Evolutionary conservation across 345 rosid genomes (phyloP).

Genomic region (Psidium guajava): DNA sequence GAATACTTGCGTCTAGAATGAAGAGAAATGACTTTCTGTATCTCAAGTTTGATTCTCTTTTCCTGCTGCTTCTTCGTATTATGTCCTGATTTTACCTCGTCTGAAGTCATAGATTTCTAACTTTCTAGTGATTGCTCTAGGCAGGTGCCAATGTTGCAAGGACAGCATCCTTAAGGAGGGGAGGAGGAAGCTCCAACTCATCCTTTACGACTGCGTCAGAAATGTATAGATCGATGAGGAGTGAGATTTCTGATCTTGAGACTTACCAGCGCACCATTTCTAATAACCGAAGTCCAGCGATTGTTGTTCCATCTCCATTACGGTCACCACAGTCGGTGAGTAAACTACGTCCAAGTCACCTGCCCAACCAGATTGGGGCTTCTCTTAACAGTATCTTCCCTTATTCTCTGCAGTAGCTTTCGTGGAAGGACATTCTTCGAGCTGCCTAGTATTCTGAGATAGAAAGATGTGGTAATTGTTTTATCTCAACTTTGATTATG

Average conservation of each 20-base stretch:
- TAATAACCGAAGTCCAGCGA: conserved; percentile 23
- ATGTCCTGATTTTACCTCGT: neutral
- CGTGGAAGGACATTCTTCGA: neutral
- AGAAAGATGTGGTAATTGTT: neutral
- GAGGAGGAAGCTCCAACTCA: conserved; percentile 12
- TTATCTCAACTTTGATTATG: neutral
- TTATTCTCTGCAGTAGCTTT: neutral
- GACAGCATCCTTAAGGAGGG: conserved; percentile 10
- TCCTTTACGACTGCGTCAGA: conserved; percentile 26
- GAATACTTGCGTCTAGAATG: neutral
- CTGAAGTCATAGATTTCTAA: neutral
- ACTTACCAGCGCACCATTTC: conserved; percentile 5
- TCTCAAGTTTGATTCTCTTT: neutral
- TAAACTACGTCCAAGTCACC: neutral
- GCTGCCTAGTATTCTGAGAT: neutral
- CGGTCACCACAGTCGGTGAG: conserved; percentile 9
- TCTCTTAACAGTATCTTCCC: neutral
- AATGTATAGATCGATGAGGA: conserved; percentile 18
- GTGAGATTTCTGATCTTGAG: conserved; percentile 22
- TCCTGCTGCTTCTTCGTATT: neutral
- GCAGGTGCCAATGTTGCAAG: conserved; percentile 15
- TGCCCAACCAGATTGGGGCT: neutral
- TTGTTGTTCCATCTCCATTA: conserved; percentile 28
- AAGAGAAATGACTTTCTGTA: neutral
- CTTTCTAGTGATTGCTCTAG: conserved; percentile 10